Percentiles rank a stretch among this genome's conserved stretches.
Conservation (phyloP, 192 early-diverging fungal species). For the Coemansia sp. region DNA sequence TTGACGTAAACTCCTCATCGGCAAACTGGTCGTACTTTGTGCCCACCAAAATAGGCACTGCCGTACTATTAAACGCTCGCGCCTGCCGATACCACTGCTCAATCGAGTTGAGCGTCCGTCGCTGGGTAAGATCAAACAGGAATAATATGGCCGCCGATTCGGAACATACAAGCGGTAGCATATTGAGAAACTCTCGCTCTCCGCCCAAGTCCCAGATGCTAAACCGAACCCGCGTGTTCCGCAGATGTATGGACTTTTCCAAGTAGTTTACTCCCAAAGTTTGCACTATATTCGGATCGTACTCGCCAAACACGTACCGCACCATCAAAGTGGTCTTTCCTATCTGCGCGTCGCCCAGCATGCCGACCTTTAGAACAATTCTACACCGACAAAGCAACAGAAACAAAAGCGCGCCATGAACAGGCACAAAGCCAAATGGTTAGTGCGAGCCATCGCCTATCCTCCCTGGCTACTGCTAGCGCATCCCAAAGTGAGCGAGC, state of each 20-base stretch:
- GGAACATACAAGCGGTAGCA: constrained; percentile 95
- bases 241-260: constrained; percentile 90
- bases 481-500: too few species aligned
- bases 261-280: constrained; percentile 95
- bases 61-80: constrained; percentile 91
- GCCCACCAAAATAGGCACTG: constrained; percentile 90
- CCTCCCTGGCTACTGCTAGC: background rate
- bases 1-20: constrained; percentile 54
- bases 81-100: constrained; percentile 97
- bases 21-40: constrained; percentile 96
- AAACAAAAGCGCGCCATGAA: background rate
- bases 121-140: constrained; percentile 92
- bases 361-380: constrained; percentile 89
- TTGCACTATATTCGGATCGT: constrained; percentile 93
- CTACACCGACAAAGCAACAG: constrained; percentile 3
- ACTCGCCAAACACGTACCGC: constrained; percentile 93
- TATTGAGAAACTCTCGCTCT: constrained; percentile 93
- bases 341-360: constrained; percentile 95
- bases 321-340: constrained; percentile 97
- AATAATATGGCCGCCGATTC: constrained; percentile 94
- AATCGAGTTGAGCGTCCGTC: constrained; percentile 86
- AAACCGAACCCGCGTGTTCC: constrained; percentile 90
- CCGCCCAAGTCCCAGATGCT: constrained; percentile 98
- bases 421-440: background rate
- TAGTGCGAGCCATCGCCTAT: background rate